phyloP scores from a whole-genome alignment of 2,329 filamentous ascomycete genomes.

The Mariannaea sp. region DNA sequence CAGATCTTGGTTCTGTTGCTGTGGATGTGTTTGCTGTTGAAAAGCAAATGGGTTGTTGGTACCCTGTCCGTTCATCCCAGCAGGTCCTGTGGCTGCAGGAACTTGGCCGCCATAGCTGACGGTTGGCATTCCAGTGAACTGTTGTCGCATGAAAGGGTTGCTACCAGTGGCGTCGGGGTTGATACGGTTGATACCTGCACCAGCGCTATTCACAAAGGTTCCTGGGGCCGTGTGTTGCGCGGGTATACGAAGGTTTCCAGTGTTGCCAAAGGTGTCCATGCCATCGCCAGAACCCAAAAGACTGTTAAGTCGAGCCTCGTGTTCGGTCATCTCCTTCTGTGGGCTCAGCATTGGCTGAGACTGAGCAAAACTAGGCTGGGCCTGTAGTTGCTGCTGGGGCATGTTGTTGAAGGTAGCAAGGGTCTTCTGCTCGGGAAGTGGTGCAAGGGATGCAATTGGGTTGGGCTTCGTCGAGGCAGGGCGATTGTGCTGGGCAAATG shows the following conservation, averaged over 20 bases:
- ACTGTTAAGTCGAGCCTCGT: slow-evolving; percentile 79
- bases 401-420: slow-evolving; percentile 63
- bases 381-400: slow-evolving; percentile 49
- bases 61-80: slow-evolving; percentile 57
- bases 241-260: slow-evolving; percentile 93
- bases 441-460: slow-evolving; percentile 71
- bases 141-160: slow-evolving; percentile 87
- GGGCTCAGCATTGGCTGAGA: slow-evolving; percentile 44
- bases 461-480: slow-evolving; percentile 57
- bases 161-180: slow-evolving; percentile 74
- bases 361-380: slow-evolving; percentile 41
- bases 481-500: slow-evolving; percentile 80
- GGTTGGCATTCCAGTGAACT: slow-evolving; percentile 78
- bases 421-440: slow-evolving; percentile 83
- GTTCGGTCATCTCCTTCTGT: slow-evolving; percentile 63
- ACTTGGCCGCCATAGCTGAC: slow-evolving; percentile 58
- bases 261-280: slow-evolving; percentile 96
- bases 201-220: slow-evolving; percentile 95
- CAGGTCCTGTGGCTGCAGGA: slow-evolving; percentile 61
- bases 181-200: slow-evolving; percentile 74
- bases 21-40: slow-evolving; percentile 54
- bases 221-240: slow-evolving; percentile 96
- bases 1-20: slow-evolving; percentile 60
- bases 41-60: slow-evolving; percentile 64
- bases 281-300: slow-evolving; percentile 87